Percentiles rank a stretch among this genome's conserved stretches.
Evolutionary conservation across 2,329 filamentous ascomycete species (phyloP).

Genomic region (Exophiala viscosa): DNA sequence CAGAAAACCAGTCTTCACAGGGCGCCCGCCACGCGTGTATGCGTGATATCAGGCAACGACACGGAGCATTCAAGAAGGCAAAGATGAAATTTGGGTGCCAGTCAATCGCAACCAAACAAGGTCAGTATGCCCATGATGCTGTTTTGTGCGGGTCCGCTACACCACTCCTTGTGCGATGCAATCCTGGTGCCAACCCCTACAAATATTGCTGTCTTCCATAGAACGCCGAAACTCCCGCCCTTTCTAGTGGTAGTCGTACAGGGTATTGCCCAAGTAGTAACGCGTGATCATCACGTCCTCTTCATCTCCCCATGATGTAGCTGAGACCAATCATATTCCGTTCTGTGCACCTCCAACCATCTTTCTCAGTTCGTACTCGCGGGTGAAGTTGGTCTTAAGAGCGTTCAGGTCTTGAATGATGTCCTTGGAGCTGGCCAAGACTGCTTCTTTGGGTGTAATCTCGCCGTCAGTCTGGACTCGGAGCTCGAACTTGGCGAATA

Average conservation of each 20-base stretch:
- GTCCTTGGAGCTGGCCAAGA: slow-evolving; percentile 75
- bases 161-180: no score
- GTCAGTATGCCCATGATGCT: no score
- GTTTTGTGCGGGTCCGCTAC: no score
- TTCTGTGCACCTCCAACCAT: slow-evolving; percentile 67
- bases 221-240: slow-evolving; percentile 7
- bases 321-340: slow-evolving; percentile 7
- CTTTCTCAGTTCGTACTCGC: slow-evolving; percentile 84
- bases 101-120: no score
- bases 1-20: no score
- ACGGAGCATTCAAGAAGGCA: no score
- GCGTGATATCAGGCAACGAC: no score
- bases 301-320: background rate
- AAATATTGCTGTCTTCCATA: no score
- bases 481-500: slow-evolving; percentile 59
- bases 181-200: no score
- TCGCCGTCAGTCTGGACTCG: slow-evolving; percentile 89
- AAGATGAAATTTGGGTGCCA: no score
- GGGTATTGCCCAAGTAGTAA: slow-evolving; percentile 14
- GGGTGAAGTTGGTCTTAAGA: slow-evolving; percentile 82
- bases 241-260: slow-evolving; percentile 18
- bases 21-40: no score
- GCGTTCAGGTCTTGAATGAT: slow-evolving; percentile 76
- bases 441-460: slow-evolving; percentile 81
- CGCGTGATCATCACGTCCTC: background rate